Evolutionary conservation across 257 asterid species (phyloP), one percentile per base, ranked within the genome.

Genomic region (Anisodus tanguticus): DNA sequence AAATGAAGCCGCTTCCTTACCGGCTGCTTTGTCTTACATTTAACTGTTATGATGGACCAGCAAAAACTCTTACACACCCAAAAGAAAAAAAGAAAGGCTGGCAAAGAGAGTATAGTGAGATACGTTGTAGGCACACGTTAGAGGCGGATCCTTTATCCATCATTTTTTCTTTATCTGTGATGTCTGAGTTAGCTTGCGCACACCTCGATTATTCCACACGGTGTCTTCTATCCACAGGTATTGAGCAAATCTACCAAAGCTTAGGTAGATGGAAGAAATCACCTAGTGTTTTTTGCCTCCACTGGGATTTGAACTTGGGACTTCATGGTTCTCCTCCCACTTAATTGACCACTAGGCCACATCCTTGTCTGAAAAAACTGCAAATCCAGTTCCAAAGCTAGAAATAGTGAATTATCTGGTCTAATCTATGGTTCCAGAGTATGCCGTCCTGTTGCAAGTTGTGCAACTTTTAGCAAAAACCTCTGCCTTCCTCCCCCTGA

Each of bases 21-120:
- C n/a, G 7, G 81, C 76, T 68, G 8, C 64, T 63, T 76, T 22
- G 8, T 76, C 63, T 51, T 76, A 31, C 80, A 74, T 74, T 49
- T 47, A 49, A 45, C 62, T 74, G 5, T 74, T 22, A 49, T 5
- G 10, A 72, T 72, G 81, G 45, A 49, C 45, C 45, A 74, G 19
- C 39, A 74, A 53, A 74, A 26, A 49, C 35, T 31, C 35, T 31
- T 31, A 31, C 19, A 6, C 80, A 58, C 4, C 8, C 26, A 13
- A 7, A 13, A 9, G 49, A 1, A 49, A 6, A 47, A 19, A 4
- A 70, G 79, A 26, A 51, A 76, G 41, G 12, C 13, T 76, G 9
- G 81, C 63, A 76, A 26, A 26, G 19, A 4, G 47, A 51, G 63
- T 53, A 53, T 31, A 3, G 47, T 31, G 22, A 62, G 45, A 74